A percentile compares a stretch with the other conserved stretches of the same genome.
These are phyloP conservation scores for Paramecium biaurelia DNA, from an alignment of 73 alveolate species.

Conservation along the genomic window DNA sequence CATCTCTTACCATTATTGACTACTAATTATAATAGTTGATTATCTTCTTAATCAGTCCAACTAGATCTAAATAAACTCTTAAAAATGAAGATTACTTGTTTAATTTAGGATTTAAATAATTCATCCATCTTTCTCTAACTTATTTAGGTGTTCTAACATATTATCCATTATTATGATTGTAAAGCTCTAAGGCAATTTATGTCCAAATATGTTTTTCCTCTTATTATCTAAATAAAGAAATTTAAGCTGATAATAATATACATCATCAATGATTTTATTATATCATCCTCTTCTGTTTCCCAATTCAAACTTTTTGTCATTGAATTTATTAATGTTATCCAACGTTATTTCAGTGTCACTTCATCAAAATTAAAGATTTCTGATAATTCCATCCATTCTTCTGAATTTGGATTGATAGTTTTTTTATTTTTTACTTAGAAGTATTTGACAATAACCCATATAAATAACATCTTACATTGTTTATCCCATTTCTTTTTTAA, in stretches of 20 bases:
- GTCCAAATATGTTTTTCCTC: slow-evolving; percentile 49
- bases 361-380: slow-evolving; percentile 6
- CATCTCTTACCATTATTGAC: slow-evolving; percentile 86
- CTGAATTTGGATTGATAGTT: slow-evolving; percentile 29
- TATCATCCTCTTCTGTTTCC: slow-evolving; percentile 45
- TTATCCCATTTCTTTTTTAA: slow-evolving; percentile 45
- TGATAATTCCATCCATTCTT: slow-evolving; percentile 4
- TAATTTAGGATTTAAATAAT: slow-evolving; percentile 83
- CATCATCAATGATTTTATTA: slow-evolving; percentile 34
- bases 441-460: slow-evolving; percentile 19
- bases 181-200: slow-evolving; percentile 15
- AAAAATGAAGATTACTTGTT: slow-evolving; percentile 56
- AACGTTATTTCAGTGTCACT: not conserved
- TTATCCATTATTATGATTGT: slow-evolving; percentile 46
- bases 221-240: not conserved
- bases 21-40: slow-evolving; percentile 72
- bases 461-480: slow-evolving; percentile 32
- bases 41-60: slow-evolving; percentile 87
- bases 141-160: slow-evolving; percentile 67
- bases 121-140: slow-evolving; percentile 92
- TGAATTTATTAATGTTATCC: slow-evolving; percentile 39
- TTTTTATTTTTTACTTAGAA: not conserved
- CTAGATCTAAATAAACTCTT: slow-evolving; percentile 37
- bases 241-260: not conserved
- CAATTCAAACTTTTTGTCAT: slow-evolving; percentile 37